A percentile compares a stretch with the other conserved stretches of the same genome.
Conservation (phyloP, 345 rosid genomes). For the Excoecaria cochinchinensis region DNA sequence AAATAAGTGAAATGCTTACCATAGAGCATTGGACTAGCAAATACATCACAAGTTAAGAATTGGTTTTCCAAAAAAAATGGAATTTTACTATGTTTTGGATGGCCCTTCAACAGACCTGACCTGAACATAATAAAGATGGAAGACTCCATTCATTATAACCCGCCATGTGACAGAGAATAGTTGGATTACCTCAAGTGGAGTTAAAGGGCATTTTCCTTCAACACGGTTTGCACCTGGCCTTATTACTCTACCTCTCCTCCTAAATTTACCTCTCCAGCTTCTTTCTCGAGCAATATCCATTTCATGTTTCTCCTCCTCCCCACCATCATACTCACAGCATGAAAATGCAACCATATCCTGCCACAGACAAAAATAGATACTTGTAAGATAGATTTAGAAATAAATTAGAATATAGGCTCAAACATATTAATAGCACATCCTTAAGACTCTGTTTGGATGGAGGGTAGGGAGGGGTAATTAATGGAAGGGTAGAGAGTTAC, state of each 20-base stretch:
- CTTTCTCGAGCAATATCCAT: slow-evolving; percentile 94
- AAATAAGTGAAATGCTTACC: background rate
- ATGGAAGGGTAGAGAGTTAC: no score
- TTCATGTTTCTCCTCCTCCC: slow-evolving; percentile 79
- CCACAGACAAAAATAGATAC: slow-evolving; percentile 8
- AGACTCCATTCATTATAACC: background rate
- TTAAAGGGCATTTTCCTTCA: slow-evolving; percentile 94
- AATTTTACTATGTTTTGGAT: background rate
- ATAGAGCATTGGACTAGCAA: background rate
- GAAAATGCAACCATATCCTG: slow-evolving; percentile 99
- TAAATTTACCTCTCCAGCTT: slow-evolving; percentile 96
- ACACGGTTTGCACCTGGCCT: slow-evolving; percentile 86
- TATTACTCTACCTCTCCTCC: slow-evolving; percentile 83
- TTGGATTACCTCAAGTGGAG: slow-evolving; percentile 77
- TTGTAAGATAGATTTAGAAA: slow-evolving; percentile 7
- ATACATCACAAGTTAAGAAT: background rate
- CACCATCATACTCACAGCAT: slow-evolving; percentile 95
- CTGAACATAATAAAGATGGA: background rate
- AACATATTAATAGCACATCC: background rate
- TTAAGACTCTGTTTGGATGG: no score
- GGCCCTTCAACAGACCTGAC: background rate
- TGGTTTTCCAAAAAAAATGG: background rate
- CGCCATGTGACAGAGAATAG: background rate
- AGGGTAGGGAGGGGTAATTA: no score
- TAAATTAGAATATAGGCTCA: background rate